Evolutionary conservation across 2,329 filamentous ascomycete species (phyloP).

Genomic region (Clarireedia homoeocarpa): DNA sequence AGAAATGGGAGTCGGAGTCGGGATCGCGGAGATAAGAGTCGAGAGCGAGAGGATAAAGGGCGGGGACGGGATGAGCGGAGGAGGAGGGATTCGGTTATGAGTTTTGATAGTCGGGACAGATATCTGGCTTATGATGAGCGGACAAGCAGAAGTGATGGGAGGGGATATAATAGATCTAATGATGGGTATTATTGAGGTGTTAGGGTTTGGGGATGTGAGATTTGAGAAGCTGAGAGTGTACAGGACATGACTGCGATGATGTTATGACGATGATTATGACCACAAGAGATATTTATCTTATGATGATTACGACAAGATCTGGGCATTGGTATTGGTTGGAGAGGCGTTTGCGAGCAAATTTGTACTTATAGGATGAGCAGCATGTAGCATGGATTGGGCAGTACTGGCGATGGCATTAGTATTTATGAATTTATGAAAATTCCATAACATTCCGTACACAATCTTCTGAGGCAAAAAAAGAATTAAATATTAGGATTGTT

Average conservation of each 20-base stretch:
- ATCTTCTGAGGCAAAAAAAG: too few species aligned
- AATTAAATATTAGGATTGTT: neutral
- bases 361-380: too few species aligned
- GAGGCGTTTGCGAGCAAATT: too few species aligned
- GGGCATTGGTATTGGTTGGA: too few species aligned
- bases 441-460: too few species aligned
- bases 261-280: neutral
- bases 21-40: neutral
- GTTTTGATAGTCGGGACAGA: neutral
- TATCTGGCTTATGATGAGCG: neutral
- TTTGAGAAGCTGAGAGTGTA: neutral
- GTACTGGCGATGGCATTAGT: too few species aligned
- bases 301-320: too few species aligned
- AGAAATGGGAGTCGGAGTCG: slow-evolving; percentile 1
- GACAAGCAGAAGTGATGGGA: neutral
- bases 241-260: neutral
- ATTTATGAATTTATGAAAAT: too few species aligned
- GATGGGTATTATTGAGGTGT: neutral
- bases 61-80: neutral
- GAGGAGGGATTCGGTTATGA: neutral
- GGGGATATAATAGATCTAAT: neutral
- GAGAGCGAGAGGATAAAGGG: neutral
- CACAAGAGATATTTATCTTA: neutral
- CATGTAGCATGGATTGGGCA: too few species aligned
- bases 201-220: neutral